Evolutionary conservation across 108 stramenopile species (phyloP), one percentile per base, ranked within the genome.

Genomic region (Asterionellopsis glacialis): DNA sequence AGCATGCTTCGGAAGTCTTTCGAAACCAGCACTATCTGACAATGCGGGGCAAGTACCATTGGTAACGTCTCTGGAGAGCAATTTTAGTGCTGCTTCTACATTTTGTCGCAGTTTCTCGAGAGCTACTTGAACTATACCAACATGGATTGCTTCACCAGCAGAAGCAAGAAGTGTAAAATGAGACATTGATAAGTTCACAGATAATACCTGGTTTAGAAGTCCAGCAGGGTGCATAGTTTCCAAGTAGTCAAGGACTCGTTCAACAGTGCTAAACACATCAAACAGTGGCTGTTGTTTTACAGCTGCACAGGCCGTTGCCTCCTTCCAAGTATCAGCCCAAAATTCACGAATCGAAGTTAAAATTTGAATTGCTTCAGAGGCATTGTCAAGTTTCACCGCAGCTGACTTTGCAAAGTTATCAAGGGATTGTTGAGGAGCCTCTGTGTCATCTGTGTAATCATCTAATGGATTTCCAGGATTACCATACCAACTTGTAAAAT

Each of bases 401-500:
- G 65, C 52, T 25, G 73, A 74, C 39, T 67, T 57, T 45, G 59
- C 55, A 59, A 57, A 69, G 51, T 33, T 47, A 28, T 57, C 25
- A 38, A 51, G 48, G 26, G 39, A 26, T 9, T 61, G 19, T 23
- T 25, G 16, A 27, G 24, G 7, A 23, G 26, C 55, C 64, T 72
- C 67, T 9, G 25, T 67, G 23, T 63, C 64, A 25, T 77, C 75
- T 48, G 68, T 53, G 57, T 87, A 87, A 48, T 88, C 84, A 38
- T 72, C 67, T 51, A 93, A 65, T 0, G 91, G 88, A 66, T 81
- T 80, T 48, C 65, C 82, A 1, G 89, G 87, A 59, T 87, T 83
- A 0, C 89, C 93, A 26, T 94, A 94, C 93, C 93, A 94, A 16
- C 58, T 68, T 3, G 82, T 70, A 61, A 94, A 94, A 44, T 94